phyloP scores from a whole-genome alignment of 2,329 filamentous ascomycete genomes.

The Allantophomopsis cytisporea region DNA sequence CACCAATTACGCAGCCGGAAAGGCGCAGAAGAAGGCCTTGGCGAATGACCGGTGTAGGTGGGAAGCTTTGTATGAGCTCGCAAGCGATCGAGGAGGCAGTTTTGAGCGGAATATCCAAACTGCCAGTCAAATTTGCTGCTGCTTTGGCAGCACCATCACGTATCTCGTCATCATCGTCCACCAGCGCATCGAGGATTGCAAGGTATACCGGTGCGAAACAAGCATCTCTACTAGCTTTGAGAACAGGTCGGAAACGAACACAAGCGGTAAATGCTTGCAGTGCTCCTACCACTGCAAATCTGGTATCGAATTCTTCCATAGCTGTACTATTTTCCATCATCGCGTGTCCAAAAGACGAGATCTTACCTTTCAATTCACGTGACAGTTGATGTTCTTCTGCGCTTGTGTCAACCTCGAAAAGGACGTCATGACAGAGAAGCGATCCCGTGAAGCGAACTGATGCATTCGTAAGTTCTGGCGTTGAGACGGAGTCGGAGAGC shows the following conservation, averaged over 20 bases:
- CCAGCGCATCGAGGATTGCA: slow-evolving; percentile 61
- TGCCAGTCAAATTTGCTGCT: slow-evolving; percentile 29
- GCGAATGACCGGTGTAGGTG: too few species aligned
- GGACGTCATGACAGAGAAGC: too few species aligned
- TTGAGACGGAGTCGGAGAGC: too few species aligned
- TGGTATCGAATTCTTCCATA: slow-evolving; percentile 46
- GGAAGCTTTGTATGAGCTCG: too few species aligned
- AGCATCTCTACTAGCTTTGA: slow-evolving; percentile 11
- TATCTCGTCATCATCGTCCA: slow-evolving; percentile 88
- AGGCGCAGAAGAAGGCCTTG: too few species aligned
- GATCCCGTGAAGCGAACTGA: slow-evolving; percentile 31
- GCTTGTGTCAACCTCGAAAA: too few species aligned
- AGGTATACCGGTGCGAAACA: slow-evolving; percentile 42
- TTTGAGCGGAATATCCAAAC: slow-evolving; percentile 1
- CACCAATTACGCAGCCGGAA: too few species aligned
- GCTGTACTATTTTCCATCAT: too few species aligned
- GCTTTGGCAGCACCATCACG: slow-evolving; percentile 47
- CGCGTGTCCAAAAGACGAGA: too few species aligned
- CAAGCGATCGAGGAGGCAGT: slow-evolving; percentile 14
- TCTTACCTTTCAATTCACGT: too few species aligned
- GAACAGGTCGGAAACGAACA: slow-evolving; percentile 8
- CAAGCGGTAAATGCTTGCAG: slow-evolving; percentile 33
- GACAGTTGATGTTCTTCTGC: too few species aligned
- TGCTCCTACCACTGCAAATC: slow-evolving; percentile 43
- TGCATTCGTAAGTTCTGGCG: slow-evolving; percentile 27